Evolutionary conservation across 2,329 filamentous ascomycete genomes (phyloP).

Genomic region (Ampelomyces quisqualis): DNA sequence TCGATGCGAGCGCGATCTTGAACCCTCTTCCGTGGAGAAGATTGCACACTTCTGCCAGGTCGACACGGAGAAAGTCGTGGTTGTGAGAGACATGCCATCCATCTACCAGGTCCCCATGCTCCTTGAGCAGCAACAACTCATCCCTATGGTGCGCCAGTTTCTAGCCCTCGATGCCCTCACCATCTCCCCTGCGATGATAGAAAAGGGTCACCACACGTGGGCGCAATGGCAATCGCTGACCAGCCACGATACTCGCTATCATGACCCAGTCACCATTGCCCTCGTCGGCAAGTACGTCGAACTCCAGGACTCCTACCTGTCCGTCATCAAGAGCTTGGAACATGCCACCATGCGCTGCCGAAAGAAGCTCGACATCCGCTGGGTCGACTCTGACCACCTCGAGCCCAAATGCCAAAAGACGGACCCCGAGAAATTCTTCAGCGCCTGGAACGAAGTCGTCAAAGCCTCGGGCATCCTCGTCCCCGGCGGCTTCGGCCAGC

Average conservation of each 20-base stretch:
- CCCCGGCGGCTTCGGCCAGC: slow-evolving; percentile 76
- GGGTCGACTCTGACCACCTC: slow-evolving; percentile 82
- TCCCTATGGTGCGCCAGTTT: slow-evolving; percentile 64
- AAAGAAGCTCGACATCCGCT: slow-evolving; percentile 75
- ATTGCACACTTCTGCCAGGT: slow-evolving; percentile 89
- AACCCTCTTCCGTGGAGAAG: slow-evolving; percentile 74
- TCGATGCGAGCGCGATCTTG: slow-evolving; percentile 77
- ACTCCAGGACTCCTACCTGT: slow-evolving; percentile 82
- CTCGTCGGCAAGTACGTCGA: slow-evolving; percentile 91
- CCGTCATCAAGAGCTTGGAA: slow-evolving; percentile 82
- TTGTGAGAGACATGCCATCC: slow-evolving; percentile 81
- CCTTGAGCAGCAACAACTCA: slow-evolving; percentile 76
- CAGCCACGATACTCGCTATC: slow-evolving; percentile 63
- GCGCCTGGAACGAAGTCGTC: slow-evolving; percentile 79
- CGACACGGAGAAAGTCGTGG: slow-evolving; percentile 79
- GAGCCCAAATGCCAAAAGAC: slow-evolving; percentile 64
- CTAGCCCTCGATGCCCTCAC: slow-evolving; percentile 63
- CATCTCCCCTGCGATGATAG: slow-evolving; percentile 56
- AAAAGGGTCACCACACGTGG: slow-evolving; percentile 72
- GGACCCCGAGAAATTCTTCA: slow-evolving; percentile 74
- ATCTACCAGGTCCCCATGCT: slow-evolving; percentile 96
- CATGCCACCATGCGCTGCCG: slow-evolving; percentile 86
- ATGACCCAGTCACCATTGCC: slow-evolving; percentile 73
- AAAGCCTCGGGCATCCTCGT: slow-evolving; percentile 68
- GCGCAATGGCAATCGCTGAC: slow-evolving; percentile 73